Evolutionary conservation across 2,329 filamentous ascomycete genomes (phyloP), one percentile per base, ranked within the genome.

Genomic region (Basipetospora chlamydospora): DNA sequence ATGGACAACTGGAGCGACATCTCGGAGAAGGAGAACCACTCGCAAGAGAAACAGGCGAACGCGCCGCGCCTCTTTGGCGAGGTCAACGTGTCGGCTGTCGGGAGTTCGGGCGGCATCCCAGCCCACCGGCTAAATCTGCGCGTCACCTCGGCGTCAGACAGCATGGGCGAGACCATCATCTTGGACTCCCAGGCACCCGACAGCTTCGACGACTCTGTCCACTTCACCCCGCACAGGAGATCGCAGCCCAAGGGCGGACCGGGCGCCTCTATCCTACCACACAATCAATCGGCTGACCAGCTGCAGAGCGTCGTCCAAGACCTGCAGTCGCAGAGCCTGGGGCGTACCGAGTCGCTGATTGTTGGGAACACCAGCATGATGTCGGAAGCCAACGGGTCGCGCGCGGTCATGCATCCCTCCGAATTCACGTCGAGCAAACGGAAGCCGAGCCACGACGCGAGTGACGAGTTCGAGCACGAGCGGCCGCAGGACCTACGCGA

Each of bases 1-100:
- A 26, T 33, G 29, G 58, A 63, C 28, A 57, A 58, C 43, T 44
- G 79, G 85, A 41, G 29, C 29, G 29, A 31, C 15, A 21, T 13
- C 17, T 84, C 80, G 4, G 83, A 87, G 52, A 85, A 85, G 48
- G 81, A 87, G 52, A 87, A 83, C 6, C 70, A 73, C 34, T 79
- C 80, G 54, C 32, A 30, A n/a, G 13, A 25, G 13, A 18, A 20
- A 18, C 6, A 17, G 11, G 13, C 22, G 12, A 28, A 12, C 22
- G 13, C 29, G 5, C 60, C 54, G 3, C 59, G 60, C 8, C 51
- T 74, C 2, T 74, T 73, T 47, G 70, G 70, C 3, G 70, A 74
- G 42, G 64, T 75, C 5, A 63, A 63, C 13, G 54, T 56, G 13
- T 74, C 69, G 4, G 67, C 63, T 0, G 53, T 73, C 13, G 66